Base-by-base conservation (phyloP, 106 monocot genomes). In the Acanthochlamys bracteata region DNA sequence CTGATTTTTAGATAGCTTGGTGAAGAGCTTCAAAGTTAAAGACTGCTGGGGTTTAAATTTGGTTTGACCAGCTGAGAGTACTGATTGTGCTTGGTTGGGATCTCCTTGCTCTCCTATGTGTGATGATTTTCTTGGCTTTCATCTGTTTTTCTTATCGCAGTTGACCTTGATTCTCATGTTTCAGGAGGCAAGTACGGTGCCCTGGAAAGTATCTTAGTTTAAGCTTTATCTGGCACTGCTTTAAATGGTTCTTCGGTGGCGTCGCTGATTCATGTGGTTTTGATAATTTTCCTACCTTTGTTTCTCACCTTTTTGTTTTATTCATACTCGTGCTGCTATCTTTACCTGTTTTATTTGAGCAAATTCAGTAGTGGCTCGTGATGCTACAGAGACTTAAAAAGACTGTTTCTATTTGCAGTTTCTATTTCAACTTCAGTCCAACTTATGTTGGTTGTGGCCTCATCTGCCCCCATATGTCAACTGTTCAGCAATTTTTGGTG, bases 401-500 rank as follows among this genome's bases (percentile, higher is more conserved):
- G 39, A 15, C 27, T 60, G 22, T 10, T 2, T 0, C 13, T 58
- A 6, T 26, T 23, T 51, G 16, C 73, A 78, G 78, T 60, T 78
- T 78, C 46, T 78, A 64, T 55, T 78, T 78, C 33, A 57, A 78
- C 58, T 78, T 78, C 24, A 57, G 61, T 27, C 67, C 73, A 16
- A 78, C 73, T 40, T 78, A 78, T 26, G 73, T 78, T 55, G 78
- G 78, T 25, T 72, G 63, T 47, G 73, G 78, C 26, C 72, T 78
- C 72, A 78, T 78, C 22, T 78, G 78, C 42, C 68, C 78, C 8
- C 73, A 73, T 39, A 56, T 78, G 73, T 78, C 19, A 78, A 78
- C 24, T 26, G 72, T 19, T 78, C 78, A 25, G 78, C 73, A 56
- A 68, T 78, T 4, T 25, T 73, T 21, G 78, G 78, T 51, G 73